Base-by-base conservation (phyloP, 306 rosid species). In the Quercus suber region DNA sequence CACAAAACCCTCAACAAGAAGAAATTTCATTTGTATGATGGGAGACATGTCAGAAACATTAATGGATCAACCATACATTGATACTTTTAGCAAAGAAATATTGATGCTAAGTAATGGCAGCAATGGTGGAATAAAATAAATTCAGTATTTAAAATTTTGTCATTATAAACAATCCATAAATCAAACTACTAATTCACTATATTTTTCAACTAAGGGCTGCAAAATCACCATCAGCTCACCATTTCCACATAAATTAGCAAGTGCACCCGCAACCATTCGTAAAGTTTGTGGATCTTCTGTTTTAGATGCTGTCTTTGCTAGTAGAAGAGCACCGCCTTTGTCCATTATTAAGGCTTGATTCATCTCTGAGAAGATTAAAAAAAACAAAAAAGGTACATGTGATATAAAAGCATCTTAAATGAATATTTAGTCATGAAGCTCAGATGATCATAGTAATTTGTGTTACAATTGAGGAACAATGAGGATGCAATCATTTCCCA, bases 211-310 rank as follows among this genome's bases (percentile, higher is more conserved):
- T 33, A 6, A 10, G 43, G 52, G 70, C 20, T 55, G 55, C 23
- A 12, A 59, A 56, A 56, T 19, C 15, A 76, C 25, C 52, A 69
- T 21, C 33, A 41, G 59, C 73, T 79, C 85, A 90, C 94, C 94
- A 55, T 90, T 90, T 82, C 94, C 94, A 71, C 94, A 90, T 87
- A 90, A 88, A 88, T 90, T 90, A 74, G 94, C 92, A 19, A 90
- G 88, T 71, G 92, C 94, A 5, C 94, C 94, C 43, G 94, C 94
- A 75, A 88, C 89, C 94, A 90, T 88, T 78, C 94, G 70, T 41
- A 90, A 88, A 70, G 92, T 90, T 81, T 88, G 94, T 53, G 88
- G 83, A 81, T 90, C 94, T 11, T 80, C 83, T 60, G 90, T 71
- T 84, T 76, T 86, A 51, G 87, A 77, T 57, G 92, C 85, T 77